Percentiles rank a stretch among this genome's conserved stretches.
Conservation (phyloP, 371 early-diverging fungal species). For the Haplosporangium sp. region DNA sequence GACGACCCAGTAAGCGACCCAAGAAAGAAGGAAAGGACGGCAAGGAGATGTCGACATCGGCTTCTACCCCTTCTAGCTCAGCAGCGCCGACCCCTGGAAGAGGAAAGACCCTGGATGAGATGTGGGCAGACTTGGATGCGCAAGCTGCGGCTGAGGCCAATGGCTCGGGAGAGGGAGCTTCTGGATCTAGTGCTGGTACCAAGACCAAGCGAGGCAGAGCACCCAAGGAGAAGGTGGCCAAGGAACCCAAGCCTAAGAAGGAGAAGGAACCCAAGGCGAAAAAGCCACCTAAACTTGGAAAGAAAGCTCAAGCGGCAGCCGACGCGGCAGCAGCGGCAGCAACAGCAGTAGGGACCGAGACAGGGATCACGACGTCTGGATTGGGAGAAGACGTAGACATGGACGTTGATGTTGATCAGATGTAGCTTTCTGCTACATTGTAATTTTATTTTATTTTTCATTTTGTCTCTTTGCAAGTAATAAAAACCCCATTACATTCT, state of each 20-base stretch:
- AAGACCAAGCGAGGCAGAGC: conserved; percentile 22
- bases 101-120: conserved; percentile 39
- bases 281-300: conserved; percentile 27
- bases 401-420: background rate
- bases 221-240: conserved; percentile 41
- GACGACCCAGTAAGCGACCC: conserved; percentile 55
- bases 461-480: too few relatives aligned
- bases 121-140: conserved; percentile 44
- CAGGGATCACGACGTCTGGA: background rate
- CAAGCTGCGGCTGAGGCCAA: conserved; percentile 2
- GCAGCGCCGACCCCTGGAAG: conserved; percentile 33
- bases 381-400: conserved; percentile 5
- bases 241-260: conserved; percentile 50
- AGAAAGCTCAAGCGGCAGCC: conserved; percentile 45
- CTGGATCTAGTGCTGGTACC: conserved; percentile 11
- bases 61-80: conserved; percentile 55
- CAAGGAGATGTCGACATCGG: conserved; percentile 47
- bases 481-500: too few relatives aligned
- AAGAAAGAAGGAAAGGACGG: conserved; percentile 52
- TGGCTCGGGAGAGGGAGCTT: conserved; percentile 58
- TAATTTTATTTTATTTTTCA: too few relatives aligned
- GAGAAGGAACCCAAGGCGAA: conserved; percentile 47
- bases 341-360: background rate
- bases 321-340: conserved; percentile 34
- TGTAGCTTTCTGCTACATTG: too few relatives aligned